Base-by-base conservation (phyloP, 2,329 filamentous ascomycete species). In the Pseudogymnoascus sp. region DNA sequence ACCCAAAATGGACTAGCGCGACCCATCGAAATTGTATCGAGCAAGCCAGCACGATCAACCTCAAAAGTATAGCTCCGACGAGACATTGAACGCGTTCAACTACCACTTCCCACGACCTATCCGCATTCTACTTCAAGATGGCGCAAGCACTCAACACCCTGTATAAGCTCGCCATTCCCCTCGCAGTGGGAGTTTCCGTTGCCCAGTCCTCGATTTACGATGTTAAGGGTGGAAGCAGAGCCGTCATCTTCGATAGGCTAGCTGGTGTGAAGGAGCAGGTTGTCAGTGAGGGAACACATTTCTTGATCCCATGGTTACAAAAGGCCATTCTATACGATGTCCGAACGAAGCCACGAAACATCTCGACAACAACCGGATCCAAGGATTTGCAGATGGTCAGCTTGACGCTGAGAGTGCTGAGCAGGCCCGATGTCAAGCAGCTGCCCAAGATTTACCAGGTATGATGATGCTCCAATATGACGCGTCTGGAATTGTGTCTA, bases 331-430 rank as follows among this genome's bases (percentile, higher is more conserved):
- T 96, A 75, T 99, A 96, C 76, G 95, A 99, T 80, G 95, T 99
- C 69, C 88, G 95, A 68, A 99, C 96, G 64, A 96, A 96, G 84
- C 95, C 95, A 66, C 86, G 95, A 75, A 97, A 96, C 77, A 97
- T 99, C 76, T 91, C 90, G 69, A 99, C 95, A 29, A 99, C 95
- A 23, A 99, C 95, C 11, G 95, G 95, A 64, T 93, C 89, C 84
- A 99, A 99, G 86, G 95, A 99, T 80, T 79, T 99, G 83, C 95
- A 99, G 82, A 99, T 99, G 95, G 95, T 99, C 73, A 97, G 92
- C 83, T 84, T 99, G 83, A 99, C 95, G 62, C 83, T 99, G 75
- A 86, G 95, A 77, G 95, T 99, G 68, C 79, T 99, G 77, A 93
- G 97, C 80, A 85, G 96, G 71, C 95, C 96, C 5, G 93, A 96